These are phyloP conservation scores for Hypoxylon sp. DNA, from an alignment of 2,329 filamentous ascomycete species.

Conservation along the genomic window DNA sequence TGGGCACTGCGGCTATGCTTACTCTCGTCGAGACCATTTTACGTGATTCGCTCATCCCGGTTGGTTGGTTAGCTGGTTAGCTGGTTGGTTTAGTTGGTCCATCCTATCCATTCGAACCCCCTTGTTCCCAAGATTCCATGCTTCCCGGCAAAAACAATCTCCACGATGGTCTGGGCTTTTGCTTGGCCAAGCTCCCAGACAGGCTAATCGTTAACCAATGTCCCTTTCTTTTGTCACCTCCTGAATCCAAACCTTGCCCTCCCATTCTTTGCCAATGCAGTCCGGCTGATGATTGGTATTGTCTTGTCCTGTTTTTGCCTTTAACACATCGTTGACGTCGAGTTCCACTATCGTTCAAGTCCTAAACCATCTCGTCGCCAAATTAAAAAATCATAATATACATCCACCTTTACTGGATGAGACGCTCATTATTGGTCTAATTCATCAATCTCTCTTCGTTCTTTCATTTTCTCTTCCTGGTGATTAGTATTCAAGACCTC, in stretches of 20 bases:
- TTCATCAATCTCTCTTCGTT: constrained; percentile 21
- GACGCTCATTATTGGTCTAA: constrained; percentile 26
- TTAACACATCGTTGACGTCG: constrained; percentile 40
- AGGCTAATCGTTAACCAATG: constrained; percentile 24
- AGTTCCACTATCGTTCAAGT: constrained; percentile 48
- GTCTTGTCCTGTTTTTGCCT: constrained; percentile 28
- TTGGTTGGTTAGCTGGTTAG: background rate
- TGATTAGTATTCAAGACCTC: constrained; percentile 25
- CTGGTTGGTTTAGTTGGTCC: background rate
- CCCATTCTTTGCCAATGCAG: constrained; percentile 32
- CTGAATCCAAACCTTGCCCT: constrained; percentile 37
- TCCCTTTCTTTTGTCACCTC: constrained; percentile 35
- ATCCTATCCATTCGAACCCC: background rate
- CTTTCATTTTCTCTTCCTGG: constrained; percentile 17
- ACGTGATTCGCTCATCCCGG: constrained; percentile 21
- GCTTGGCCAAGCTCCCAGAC: constrained; percentile 30
- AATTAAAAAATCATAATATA: constrained; percentile 18
- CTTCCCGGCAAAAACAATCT: constrained; percentile 28
- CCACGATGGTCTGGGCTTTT: constrained; percentile 41
- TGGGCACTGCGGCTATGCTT: constrained; percentile 37
- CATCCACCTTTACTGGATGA: constrained; percentile 21
- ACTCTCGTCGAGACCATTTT: constrained; percentile 3
- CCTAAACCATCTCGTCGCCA: constrained; percentile 38
- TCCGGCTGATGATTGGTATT: constrained; percentile 17
- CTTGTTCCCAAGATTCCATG: constrained; percentile 22